Conservation (phyloP, 108 stramenopile genomes). For the Cyclotella distinguenda region DNA sequence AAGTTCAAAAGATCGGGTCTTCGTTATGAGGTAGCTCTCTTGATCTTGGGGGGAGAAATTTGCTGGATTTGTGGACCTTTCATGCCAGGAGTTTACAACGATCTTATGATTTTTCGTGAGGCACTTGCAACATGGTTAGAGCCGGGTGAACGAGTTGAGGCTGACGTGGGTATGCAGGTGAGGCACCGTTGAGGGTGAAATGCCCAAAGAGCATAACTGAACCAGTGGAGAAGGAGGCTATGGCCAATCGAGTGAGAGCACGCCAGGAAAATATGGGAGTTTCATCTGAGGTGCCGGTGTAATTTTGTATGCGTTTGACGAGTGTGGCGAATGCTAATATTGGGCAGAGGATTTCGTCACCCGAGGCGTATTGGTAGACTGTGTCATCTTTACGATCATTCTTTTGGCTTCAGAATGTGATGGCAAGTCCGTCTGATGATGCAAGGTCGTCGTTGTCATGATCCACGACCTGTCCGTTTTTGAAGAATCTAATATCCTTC, state of each 20-base stretch:
- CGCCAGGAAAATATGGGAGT: slow-evolving; percentile 30
- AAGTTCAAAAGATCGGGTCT: slow-evolving; percentile 18
- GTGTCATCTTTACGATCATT: too few relatives aligned
- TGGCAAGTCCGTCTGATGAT: too few relatives aligned
- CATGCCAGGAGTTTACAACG: slow-evolving; percentile 15
- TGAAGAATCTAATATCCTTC: too few relatives aligned
- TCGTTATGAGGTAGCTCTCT: slow-evolving; percentile 23
- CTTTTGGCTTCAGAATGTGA: too few relatives aligned
- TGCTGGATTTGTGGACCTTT: slow-evolving; percentile 28
- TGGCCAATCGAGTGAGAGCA: slow-evolving; percentile 5
- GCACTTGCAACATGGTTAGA: slow-evolving; percentile 8
- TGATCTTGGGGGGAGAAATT: slow-evolving; percentile 11
- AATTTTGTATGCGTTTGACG: too few relatives aligned
- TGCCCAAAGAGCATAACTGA: neutral
- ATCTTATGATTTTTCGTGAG: slow-evolving; percentile 21
- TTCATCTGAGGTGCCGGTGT: too few relatives aligned
- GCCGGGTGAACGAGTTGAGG: slow-evolving; percentile 14
- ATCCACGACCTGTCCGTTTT: too few relatives aligned
- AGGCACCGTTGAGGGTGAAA: slow-evolving; percentile 11
- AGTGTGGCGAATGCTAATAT: too few relatives aligned
- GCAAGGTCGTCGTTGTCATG: too few relatives aligned
- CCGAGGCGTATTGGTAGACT: too few relatives aligned
- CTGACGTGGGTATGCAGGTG: slow-evolving; percentile 34
- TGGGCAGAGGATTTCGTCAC: too few relatives aligned
- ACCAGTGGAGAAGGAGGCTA: slow-evolving; percentile 1